Evolutionary conservation across 441 rosid species (phyloP), one percentile per base, ranked within the genome.

Genomic region (Gossypium davidsonii): DNA sequence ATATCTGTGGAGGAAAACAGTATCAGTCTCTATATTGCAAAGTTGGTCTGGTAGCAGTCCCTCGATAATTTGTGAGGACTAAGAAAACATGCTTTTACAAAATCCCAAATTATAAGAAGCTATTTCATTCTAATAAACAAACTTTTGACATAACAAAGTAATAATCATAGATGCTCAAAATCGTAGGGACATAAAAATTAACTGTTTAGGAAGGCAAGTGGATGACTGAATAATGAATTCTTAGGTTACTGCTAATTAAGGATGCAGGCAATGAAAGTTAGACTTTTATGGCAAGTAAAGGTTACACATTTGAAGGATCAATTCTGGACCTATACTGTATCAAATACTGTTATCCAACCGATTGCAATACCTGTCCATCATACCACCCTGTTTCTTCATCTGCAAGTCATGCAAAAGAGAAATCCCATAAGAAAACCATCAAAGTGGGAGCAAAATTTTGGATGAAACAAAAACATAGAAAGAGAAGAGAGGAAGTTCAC

Each of bases 371-470:
- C 97, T 89, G 97, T 68, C 98, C 97, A 81, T 94, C 98, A 49
- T 90, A 94, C 97, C 98, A 92, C 15, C 98, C 98, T 0, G 97
- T 94, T 84, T 94, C 97, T 84, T 94, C 98, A 81, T 94, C 96
- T 92, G 86, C 86, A 67, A 73, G 23, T 56, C 49, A 61, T 5
- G 15, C 56, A 14, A 52, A 66, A 55, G 15, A 8, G 68, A 17
- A 31, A 39, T 8, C 39, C 6, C 9, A 51, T 34, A 64, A 26
- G 39, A 9, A 46, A 71, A 14, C 10, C 21, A 71, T 4, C 56
- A 71, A 71, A 15, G 23, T 2, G 7, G 28, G 12, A 53, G 15
- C 49, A 25, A 59, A 17, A 18, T 6, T 44, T 65, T 44, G 37
- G 20, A 64, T 7, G 42, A 52, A 67, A 34, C 37, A 28, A 59